A percentile compares a stretch with the other conserved stretches of the same genome.
phyloP scores from a whole-genome alignment of 768 basidiomycete genomes.

The Tulasnella sp. region DNA sequence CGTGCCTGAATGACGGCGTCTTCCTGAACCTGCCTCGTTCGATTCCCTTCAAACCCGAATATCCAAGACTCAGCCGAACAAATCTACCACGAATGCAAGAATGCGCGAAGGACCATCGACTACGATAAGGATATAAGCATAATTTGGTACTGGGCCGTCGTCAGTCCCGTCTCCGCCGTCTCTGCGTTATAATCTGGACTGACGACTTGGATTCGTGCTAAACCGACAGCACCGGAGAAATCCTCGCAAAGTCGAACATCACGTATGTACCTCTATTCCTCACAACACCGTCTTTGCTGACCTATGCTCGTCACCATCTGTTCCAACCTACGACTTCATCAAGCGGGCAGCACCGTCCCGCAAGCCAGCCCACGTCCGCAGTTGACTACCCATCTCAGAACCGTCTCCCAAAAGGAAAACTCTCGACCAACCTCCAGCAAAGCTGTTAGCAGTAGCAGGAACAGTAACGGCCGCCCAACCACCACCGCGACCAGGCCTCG shows the following conservation, averaged over 20 bases:
- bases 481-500: not conserved
- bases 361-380: not conserved
- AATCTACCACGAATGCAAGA: not conserved
- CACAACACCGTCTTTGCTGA: not conserved
- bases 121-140: not conserved
- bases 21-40: constrained; percentile 9
- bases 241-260: not conserved
- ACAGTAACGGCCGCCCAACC: not conserved
- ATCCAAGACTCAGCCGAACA: not conserved
- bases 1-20: constrained; percentile 9
- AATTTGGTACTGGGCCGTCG: not conserved
- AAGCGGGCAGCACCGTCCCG: not conserved
- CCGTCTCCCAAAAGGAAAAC: not conserved
- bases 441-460: not conserved
- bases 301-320: not conserved
- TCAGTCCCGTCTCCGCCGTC: not conserved
- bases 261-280: not conserved
- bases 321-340: not conserved
- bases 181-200: not conserved
- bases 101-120: not conserved
- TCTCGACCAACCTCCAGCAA: not conserved
- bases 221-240: not conserved
- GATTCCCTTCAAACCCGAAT: constrained; percentile 6
- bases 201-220: not conserved
- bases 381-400: constrained; percentile 17